Percentiles rank a stretch among this genome's conserved stretches.
Conservation (phyloP, 2,329 filamentous ascomycete genomes). For the Delphinella strobiligena region DNA sequence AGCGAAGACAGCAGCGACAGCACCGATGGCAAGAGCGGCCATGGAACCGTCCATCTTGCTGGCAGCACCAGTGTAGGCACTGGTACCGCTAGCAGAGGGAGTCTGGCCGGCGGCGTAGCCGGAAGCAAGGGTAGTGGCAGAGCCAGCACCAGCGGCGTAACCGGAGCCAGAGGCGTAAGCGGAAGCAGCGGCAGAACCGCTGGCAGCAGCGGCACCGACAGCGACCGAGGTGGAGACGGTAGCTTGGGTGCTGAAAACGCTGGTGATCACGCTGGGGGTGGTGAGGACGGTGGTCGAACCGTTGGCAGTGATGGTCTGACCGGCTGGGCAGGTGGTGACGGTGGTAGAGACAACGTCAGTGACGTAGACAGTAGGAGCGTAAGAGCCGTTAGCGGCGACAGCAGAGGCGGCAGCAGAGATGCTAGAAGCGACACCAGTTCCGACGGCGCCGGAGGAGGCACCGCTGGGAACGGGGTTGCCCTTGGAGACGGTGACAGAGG, state of each 20-base stretch:
- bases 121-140: constrained; percentile 6
- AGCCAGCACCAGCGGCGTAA: constrained; percentile 1
- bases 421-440: constrained; percentile 2
- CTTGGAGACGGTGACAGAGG: constrained; percentile 2
- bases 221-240: not conserved
- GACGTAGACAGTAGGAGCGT: constrained; percentile 4
- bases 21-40: not conserved
- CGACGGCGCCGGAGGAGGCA: constrained; percentile 2
- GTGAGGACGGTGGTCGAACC: not conserved
- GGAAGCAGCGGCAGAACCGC: constrained; percentile 5
- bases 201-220: constrained; percentile 5
- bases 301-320: constrained; percentile 2
- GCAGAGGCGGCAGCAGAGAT: constrained; percentile 1
- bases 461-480: constrained; percentile 7
- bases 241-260: not conserved
- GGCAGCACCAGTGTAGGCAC: constrained; percentile 6
- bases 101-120: constrained; percentile 6
- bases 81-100: not conserved
- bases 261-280: not conserved
- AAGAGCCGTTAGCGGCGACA: not conserved
- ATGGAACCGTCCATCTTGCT: constrained; percentile 4
- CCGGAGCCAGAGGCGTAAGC: constrained; percentile 3
- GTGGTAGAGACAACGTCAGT: constrained; percentile 9
- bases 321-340: constrained; percentile 11
- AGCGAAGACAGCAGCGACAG: constrained; percentile 4